Conservation (phyloP, 306 rosid species). For the Carpinus fangiana region DNA sequence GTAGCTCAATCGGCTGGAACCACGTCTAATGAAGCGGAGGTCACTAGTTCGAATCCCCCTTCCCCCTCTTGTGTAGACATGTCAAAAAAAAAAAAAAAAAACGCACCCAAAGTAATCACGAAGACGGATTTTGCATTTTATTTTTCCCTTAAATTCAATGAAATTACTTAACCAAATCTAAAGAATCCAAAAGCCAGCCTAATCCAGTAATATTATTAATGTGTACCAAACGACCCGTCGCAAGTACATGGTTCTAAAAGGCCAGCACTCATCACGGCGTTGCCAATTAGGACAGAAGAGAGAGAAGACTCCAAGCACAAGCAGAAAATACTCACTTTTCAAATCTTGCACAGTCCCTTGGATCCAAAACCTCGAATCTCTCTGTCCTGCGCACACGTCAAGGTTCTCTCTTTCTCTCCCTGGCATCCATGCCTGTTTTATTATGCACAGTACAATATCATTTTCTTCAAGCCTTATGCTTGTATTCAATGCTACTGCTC, state of each 20-base stretch:
- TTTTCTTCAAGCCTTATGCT: neutral
- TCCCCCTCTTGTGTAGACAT: too few species aligned
- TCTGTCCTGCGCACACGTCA: slow-evolving; percentile 22
- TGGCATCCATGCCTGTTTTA: neutral
- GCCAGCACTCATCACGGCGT: too few species aligned
- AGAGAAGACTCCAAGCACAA: neutral
- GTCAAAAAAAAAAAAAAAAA: too few species aligned
- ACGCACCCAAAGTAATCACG: too few species aligned
- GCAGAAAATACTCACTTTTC: neutral
- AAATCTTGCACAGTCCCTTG: slow-evolving; percentile 2
- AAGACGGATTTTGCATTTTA: too few species aligned
- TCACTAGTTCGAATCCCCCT: too few species aligned
- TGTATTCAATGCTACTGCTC: neutral
- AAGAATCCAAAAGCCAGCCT: too few species aligned
- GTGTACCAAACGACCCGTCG: neutral
- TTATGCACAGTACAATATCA: neutral
- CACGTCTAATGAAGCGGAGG: too few species aligned
- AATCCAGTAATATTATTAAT: too few species aligned
- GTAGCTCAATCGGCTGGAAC: too few species aligned
- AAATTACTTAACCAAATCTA: too few species aligned
- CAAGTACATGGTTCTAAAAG: neutral
- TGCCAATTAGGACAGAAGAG: neutral
- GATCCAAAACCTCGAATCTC: slow-evolving; percentile 16
- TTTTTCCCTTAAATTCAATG: too few species aligned
- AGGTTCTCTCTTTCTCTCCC: slow-evolving; percentile 16